Evolutionary conservation across 768 basidiomycete genomes (phyloP).

Genomic region (Xanthoconium stramineum): DNA sequence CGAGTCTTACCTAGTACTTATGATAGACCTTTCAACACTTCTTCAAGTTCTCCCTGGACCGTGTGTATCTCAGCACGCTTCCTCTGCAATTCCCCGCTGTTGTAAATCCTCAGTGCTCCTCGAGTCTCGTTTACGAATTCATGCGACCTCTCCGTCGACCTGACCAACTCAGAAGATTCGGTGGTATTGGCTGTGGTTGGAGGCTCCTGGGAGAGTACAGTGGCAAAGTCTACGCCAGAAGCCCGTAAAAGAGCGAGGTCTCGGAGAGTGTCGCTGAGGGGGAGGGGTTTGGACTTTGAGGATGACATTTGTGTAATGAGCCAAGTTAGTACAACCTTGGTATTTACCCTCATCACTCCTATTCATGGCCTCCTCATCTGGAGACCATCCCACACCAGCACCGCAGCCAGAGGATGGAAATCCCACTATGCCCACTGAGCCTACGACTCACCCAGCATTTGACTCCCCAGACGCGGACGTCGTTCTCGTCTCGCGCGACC

Average conservation of each 20-base stretch:
- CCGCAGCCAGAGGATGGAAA: background rate
- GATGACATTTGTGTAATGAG: constrained; percentile 14
- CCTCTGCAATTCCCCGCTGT: constrained; percentile 45
- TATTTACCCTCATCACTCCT: no score
- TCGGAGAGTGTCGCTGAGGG: constrained; percentile 55
- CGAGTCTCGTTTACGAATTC: constrained; percentile 59
- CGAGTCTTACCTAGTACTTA: constrained; percentile 15
- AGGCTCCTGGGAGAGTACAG: constrained; percentile 21
- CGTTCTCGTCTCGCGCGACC: constrained; percentile 47
- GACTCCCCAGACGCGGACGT: constrained; percentile 53
- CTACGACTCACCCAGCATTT: constrained; percentile 47
- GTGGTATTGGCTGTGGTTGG: background rate
- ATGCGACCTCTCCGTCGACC: constrained; percentile 43
- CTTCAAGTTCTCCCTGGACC: constrained; percentile 53
- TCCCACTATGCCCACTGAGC: background rate
- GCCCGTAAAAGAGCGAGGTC: constrained; percentile 72
- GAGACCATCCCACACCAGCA: constrained; percentile 2
- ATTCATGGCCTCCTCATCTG: constrained; percentile 12
- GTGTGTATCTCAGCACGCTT: constrained; percentile 56
- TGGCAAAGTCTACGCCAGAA: constrained; percentile 44
- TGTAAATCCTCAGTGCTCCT: constrained; percentile 45
- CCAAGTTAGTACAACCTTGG: no score
- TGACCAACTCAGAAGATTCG: constrained; percentile 9
- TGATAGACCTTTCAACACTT: constrained; percentile 38
- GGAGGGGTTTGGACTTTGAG: constrained; percentile 43